Evolutionary conservation across 495 filamentous ascomycete species (phyloP), one percentile per base, ranked within the genome.

Genomic region (Hypoxylon intermedium): DNA sequence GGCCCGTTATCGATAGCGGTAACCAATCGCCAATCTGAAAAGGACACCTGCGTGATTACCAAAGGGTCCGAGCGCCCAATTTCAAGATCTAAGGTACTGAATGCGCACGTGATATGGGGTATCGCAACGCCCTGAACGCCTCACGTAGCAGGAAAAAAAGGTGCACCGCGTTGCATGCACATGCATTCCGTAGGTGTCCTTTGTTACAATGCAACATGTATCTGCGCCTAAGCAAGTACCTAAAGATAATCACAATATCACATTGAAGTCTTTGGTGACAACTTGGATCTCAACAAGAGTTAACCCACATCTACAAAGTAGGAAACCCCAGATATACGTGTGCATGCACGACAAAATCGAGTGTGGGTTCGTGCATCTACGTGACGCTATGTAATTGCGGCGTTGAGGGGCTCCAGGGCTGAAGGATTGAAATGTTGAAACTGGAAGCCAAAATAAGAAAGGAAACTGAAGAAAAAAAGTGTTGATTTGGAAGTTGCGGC

Each of bases 51-150:
- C 5, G 33, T 36, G 33, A 9, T 13, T 43, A 43, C 18, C 21
- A 31, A 40, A 40, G 38, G 53, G 41, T 53, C 46, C 42, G 30
- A 44, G 37, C 53, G 53, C 28, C 41, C 33, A n/a, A n/a, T n/a
- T 11, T 12, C n/a, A 36, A 13, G 33, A 36, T 26, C 24, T 26
- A 26, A 3, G n/a, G n/a, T n/a, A 9, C 3, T 15, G 2, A 5
- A 15, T 58, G n/a, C n/a, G n/a, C 60, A 65, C 61, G 61, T 65
- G 61, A 45, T 40, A 60, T 48, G 57, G 50, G 41, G 41, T 53
- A 48, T 30, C 23, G 40, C 45, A 43, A 6, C 20, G 24, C n/a
- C n/a, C n/a, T n/a, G 33, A 5, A 36, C 7, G 7, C 2, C 7
- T 40, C 16, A 20, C 13, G 16, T 34, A 12, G 37, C 16, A 23